Base-by-base conservation (phyloP, 371 early-diverging fungal genomes). In the Mortierella sp. region DNA sequence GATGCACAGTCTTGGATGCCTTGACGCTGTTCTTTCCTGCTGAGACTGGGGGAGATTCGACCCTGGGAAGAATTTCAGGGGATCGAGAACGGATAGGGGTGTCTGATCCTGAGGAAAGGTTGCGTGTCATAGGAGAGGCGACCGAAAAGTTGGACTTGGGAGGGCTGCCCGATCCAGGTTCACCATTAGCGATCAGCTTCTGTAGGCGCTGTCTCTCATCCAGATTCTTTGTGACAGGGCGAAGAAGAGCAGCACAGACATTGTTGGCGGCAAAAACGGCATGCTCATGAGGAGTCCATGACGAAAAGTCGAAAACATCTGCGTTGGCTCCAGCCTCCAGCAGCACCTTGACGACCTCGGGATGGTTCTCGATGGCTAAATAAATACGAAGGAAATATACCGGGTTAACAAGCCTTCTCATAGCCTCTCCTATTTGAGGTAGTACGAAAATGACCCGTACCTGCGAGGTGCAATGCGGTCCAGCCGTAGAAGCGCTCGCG, bases 281-380 rank as follows among this genome's bases (percentile, higher is more conserved):
- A 77, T 94, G 93, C 73, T 94, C 94, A 77, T 92, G 91, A n/a
- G 94, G 92, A 14, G 89, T 91, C 94, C 94, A 95, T 0, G 91
- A 91, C 61, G 87, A 87, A 61, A 74, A 73, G 64, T 94, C 95
- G 13, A 81, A 80, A 1, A 73, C 72, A 43, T 91, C 88, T 5
- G 88, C 88, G 61, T 93, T 88, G 13, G 93, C 93, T 19, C 92
- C 91, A 16, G 91, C 92, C 6, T 88, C 83, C 61, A 94, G 74
- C 43, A 95, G 75, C 0, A 89, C 64, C 31, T 90, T 79, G 16
- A 90, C 90, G 51, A 91, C 90, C 48, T 91, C 90, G 24, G 73
- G 71, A 70, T 91, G 89, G 9, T 94, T 94, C 75, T 94, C 94
- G 21, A 91, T 90, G 4, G 91, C 92, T 90, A 87, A 46, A 46